Base-by-base conservation (phyloP, 208 protist species). In the Leishmania lainsoni region DNA sequence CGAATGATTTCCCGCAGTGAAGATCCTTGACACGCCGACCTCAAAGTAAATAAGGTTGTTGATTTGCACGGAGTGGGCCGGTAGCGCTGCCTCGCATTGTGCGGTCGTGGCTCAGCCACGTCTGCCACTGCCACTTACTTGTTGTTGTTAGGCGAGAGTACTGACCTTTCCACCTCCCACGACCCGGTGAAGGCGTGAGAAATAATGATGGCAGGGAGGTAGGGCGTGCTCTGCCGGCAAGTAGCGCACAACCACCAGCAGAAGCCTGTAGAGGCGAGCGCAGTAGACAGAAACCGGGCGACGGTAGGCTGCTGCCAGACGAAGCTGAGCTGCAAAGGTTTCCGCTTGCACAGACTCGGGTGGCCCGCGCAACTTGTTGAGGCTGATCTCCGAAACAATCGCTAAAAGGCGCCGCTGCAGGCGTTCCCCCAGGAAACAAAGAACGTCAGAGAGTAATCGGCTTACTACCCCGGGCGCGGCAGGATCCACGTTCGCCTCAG, bases 111-210 rank as follows among this genome's bases (percentile, higher is more conserved):
- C 49, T 39, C 32, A 52, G 14, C 22, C 56, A 45, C 42, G 16
- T n/a, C 20, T 20, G 22, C 22, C 32, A 39, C 29, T n/a, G 42
- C 10, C n/a, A 17, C 54, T 26, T 39, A 77, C 80, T 90, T 88
- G 59, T 89, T 92, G 75, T 93, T 85, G 52, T 88, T 90, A 42
- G 96, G 81, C 17, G 81, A 86, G 42, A 96, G 83, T 35, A 93
- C 81, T 4, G 94, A 91, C 73, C 87, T 90, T 10, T 86, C 91
- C 58, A 97, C 87, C 45, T 91, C 89, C 22, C 74, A 10, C 5
- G 91, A 93, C n/a, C 92, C 94, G 3, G 91, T 95, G 81, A 95
- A 97, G 68, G 86, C 94, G 81, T 97, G 94, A n/a, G 95, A 29
- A 32, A 97, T 81, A 79, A 97, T 93, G 20, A 88, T 80, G 4